Evolutionary conservation across 2,329 filamentous ascomycete genomes (phyloP), one percentile per base, ranked within the genome.

Genomic region (Pochonia chlamydosporia): DNA sequence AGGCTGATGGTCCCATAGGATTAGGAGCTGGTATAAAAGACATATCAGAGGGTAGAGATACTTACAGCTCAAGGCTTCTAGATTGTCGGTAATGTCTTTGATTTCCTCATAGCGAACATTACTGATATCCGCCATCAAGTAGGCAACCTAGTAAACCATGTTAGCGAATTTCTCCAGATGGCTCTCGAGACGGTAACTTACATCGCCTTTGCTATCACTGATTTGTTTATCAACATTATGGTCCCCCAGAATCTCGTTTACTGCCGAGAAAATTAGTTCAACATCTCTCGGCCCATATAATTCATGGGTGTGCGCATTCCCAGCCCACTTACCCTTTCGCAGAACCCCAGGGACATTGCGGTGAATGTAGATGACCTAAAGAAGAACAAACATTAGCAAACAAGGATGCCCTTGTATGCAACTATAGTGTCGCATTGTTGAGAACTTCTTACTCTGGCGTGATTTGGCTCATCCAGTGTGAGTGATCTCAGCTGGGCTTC

Each of bases 191-290:
- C 13, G 41, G 21, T 25, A 33, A 57, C 78, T 54, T 70, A 88
- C 85, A 64, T 97, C 92, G 57, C 90, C 92, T 72, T 85, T 86
- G 70, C 87, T 95, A 67, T 97, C 93, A 43, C 89, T 93, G 74
- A 95, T 97, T 71, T 99, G 93, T 77, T 97, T 97, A 73, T 96
- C 92, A 58, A 99, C 91, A 67, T 99, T 99, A 75, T 99, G 91
- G 61, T 95, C 84, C 37, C 87, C 88, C 41, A 99, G 78, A 52
- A 97, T 89, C 61, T 93, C 88, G 75, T 99, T 99, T 56, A 99
- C 93, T 84, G 53, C 23, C 14, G 20, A 14, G 10, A 3, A 39
- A 18, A 20, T 39, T 23, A 39, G 35, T 39, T 6, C 4, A 9
- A 5, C 20, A 23, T 1, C 35, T 39, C 20, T 13, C 2, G 23